phyloP scores from a whole-genome alignment of 129 eudicot species.

The Lactuca sativa region DNA sequence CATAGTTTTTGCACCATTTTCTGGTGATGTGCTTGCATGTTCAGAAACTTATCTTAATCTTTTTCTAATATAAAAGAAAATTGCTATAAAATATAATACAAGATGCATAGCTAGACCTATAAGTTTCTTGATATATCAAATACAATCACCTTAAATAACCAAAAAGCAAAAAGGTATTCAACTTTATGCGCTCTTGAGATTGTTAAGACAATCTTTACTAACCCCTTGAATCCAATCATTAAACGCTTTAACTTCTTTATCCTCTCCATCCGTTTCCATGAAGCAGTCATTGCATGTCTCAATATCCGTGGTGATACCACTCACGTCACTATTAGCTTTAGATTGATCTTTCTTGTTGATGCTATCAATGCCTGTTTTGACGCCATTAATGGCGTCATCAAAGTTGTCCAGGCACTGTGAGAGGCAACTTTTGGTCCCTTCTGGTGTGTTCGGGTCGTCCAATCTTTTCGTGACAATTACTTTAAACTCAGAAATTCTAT shows the following conservation, averaged over 20 bases:
- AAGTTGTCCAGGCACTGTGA: constrained; percentile 36
- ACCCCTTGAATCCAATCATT: constrained; percentile 46
- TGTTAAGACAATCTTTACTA: constrained; percentile 35
- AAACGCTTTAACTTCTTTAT: constrained; percentile 36
- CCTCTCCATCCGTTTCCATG: constrained; percentile 30
- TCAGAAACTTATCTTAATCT: constrained; percentile 9
- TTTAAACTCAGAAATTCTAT: constrained; percentile 24
- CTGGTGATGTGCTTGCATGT: not conserved
- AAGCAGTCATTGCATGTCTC: constrained; percentile 42
- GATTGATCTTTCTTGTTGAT: constrained; percentile 18
- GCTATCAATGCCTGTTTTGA: constrained; percentile 27
- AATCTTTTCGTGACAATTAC: constrained; percentile 24
- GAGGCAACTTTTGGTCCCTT: constrained; percentile 25
- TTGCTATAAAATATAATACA: not conserved
- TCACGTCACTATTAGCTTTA: constrained; percentile 40
- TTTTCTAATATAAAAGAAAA: constrained; percentile 8
- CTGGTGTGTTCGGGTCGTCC: constrained; percentile 23
- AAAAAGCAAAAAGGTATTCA: not conserved
- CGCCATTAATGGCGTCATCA: constrained; percentile 35
- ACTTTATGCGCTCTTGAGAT: constrained; percentile 23
- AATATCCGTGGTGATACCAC: constrained; percentile 28
- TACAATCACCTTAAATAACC: not conserved
- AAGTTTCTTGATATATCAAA: not conserved
- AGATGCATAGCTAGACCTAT: not conserved
- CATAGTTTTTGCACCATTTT: not conserved